phyloP scores from a whole-genome alignment of 2,329 filamentous ascomycete species.

The Mycosphaerella sp. region DNA sequence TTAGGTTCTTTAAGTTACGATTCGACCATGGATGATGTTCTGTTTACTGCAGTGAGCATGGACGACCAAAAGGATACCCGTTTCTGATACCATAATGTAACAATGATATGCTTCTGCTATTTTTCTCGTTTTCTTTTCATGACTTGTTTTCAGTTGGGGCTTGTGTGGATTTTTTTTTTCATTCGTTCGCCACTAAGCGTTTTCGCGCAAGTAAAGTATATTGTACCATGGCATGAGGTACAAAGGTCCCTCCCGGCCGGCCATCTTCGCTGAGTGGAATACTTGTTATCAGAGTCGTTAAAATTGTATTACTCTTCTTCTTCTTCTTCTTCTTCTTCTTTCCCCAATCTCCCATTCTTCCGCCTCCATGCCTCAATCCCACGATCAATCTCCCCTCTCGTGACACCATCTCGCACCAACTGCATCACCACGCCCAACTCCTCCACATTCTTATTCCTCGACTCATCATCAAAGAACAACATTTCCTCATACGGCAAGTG shows the following conservation, averaged over 20 bases:
- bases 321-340: constrained; percentile 15
- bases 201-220: too few species aligned
- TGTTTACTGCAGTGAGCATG: not conserved
- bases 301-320: too few species aligned
- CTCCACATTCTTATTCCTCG: constrained; percentile 75
- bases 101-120: not conserved
- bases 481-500: constrained; percentile 73
- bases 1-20: not conserved
- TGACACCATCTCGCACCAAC: constrained; percentile 73
- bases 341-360: constrained; percentile 50
- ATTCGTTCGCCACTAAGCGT: too few species aligned
- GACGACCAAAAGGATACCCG: not conserved
- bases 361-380: constrained; percentile 78
- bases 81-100: not conserved
- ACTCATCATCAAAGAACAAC: constrained; percentile 94
- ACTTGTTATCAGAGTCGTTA: too few species aligned
- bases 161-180: too few species aligned
- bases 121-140: not conserved
- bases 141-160: not conserved
- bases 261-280: not conserved
- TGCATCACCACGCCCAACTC: constrained; percentile 76
- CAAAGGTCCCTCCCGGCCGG: not conserved
- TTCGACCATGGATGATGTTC: not conserved
- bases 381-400: constrained; percentile 67
- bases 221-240: too few species aligned